phyloP scores from a whole-genome alignment of 805 yeast genomes.

The Candida palmyrensis region DNA sequence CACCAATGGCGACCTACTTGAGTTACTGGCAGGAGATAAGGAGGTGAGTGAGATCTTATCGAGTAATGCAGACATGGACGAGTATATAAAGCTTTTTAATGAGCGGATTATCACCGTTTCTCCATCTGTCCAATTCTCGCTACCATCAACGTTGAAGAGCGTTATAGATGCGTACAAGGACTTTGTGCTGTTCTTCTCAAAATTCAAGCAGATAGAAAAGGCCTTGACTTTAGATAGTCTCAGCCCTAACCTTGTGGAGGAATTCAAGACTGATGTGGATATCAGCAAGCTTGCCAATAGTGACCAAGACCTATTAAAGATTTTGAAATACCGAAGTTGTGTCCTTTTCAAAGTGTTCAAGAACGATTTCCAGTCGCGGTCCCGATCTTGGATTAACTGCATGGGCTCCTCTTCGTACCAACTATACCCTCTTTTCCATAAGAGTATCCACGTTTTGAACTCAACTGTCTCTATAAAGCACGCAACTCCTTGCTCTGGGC shows the following conservation, averaged over 20 bases:
- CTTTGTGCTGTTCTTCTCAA: slow-evolving; percentile 17
- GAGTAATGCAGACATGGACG: not conserved
- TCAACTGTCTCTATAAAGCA: slow-evolving; percentile 79
- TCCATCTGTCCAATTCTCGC: slow-evolving; percentile 71
- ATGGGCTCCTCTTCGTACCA: slow-evolving; percentile 33
- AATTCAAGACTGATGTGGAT: slow-evolving; percentile 21
- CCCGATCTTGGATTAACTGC: slow-evolving; percentile 45
- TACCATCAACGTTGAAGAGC: slow-evolving; percentile 58
- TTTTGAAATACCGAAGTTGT: slow-evolving; percentile 32
- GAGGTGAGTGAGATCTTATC: not conserved
- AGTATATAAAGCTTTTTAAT: slow-evolving; percentile 32
- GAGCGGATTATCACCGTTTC: slow-evolving; percentile 71
- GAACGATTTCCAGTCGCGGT: slow-evolving; percentile 42
- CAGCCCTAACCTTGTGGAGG: slow-evolving; percentile 19
- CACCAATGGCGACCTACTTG: not conserved
- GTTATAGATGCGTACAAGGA: slow-evolving; percentile 49
- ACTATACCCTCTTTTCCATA: slow-evolving; percentile 53
- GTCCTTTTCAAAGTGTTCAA: slow-evolving; percentile 37
- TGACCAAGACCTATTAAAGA: slow-evolving; percentile 26
- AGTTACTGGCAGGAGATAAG: not conserved
- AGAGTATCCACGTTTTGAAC: slow-evolving; percentile 70
- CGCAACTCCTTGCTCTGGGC: slow-evolving; percentile 91
- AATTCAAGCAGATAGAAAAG: slow-evolving; percentile 16
- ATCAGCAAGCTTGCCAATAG: slow-evolving; percentile 32
- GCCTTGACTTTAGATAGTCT: slow-evolving; percentile 14